Evolutionary conservation across 1,284 basidiomycete species (phyloP).

Genomic region (Pseudozyma thailandica): DNA sequence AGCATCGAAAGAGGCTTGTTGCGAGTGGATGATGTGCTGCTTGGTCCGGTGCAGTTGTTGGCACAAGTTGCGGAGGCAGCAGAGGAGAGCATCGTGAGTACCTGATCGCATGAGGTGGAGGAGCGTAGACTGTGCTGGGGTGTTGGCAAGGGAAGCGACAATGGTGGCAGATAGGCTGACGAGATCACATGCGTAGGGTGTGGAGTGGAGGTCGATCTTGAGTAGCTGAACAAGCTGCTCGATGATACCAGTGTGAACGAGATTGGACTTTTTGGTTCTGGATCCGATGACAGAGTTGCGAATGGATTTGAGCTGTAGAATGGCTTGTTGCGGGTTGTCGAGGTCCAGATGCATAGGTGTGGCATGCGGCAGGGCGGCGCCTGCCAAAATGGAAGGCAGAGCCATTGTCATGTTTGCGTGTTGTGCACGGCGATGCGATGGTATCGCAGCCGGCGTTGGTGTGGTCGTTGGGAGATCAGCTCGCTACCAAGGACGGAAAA

Average conservation of each 20-base stretch:
- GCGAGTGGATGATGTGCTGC: slow-evolving; percentile 24
- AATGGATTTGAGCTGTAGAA: slow-evolving; percentile 43
- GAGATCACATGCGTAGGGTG: slow-evolving; percentile 24
- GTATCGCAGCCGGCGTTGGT: too few relatives aligned
- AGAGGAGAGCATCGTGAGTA: slow-evolving; percentile 43
- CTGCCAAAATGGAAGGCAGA: slow-evolving; percentile 13
- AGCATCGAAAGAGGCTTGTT: slow-evolving; percentile 6
- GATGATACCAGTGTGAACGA: slow-evolving; percentile 42
- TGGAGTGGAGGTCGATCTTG: slow-evolving; percentile 30
- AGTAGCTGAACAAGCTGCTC: slow-evolving; percentile 44
- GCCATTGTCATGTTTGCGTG: slow-evolving; percentile 23
- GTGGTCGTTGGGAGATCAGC: too few relatives aligned
- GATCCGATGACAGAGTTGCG: slow-evolving; percentile 54
- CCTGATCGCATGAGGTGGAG: slow-evolving; percentile 44
- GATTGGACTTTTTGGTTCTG: slow-evolving; percentile 45
- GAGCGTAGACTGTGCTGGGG: slow-evolving; percentile 38
- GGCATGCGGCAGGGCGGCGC: slow-evolving; percentile 4
- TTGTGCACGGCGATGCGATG: too few relatives aligned
- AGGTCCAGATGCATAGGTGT: slow-evolving; percentile 25
- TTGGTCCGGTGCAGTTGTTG: slow-evolving; percentile 13
- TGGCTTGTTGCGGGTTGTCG: slow-evolving; percentile 28
- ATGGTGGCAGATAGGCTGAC: slow-evolving; percentile 47
- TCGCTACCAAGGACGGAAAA: too few relatives aligned
- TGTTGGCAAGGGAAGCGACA: slow-evolving; percentile 48
- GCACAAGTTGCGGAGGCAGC: slow-evolving; percentile 28